These are phyloP conservation scores for Zymoseptoria crescenta DNA, from an alignment of 2,329 filamentous ascomycete species.

Conservation along the genomic window DNA sequence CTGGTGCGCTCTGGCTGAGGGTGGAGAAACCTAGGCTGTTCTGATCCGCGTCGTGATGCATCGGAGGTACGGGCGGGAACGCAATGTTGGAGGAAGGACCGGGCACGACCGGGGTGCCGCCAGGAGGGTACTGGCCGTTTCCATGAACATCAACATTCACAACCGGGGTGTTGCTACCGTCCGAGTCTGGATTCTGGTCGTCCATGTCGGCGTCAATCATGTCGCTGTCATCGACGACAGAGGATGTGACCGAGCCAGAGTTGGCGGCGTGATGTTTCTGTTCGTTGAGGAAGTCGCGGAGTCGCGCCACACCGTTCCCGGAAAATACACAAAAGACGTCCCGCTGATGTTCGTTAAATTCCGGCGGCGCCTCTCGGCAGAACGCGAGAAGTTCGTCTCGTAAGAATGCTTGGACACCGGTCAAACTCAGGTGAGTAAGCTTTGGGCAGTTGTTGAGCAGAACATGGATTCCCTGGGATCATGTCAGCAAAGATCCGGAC, in stretches of 20 bases:
- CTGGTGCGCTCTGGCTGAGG: constrained; percentile 26
- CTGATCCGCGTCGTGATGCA: constrained; percentile 1
- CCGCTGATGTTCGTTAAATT: constrained; percentile 92
- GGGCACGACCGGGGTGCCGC: constrained; percentile 21
- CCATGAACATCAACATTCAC: constrained; percentile 23
- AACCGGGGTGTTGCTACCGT: constrained; percentile 25
- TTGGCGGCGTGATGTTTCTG: constrained; percentile 16
- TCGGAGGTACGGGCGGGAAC: constrained; percentile 5
- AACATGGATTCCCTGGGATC: constrained; percentile 69
- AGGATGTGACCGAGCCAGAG: constrained; percentile 15
- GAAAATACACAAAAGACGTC: constrained; percentile 98
- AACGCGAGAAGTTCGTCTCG: constrained; percentile 75
- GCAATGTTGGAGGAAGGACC: constrained; percentile 13
- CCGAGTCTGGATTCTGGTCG: constrained; percentile 20
- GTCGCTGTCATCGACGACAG: constrained; percentile 21
- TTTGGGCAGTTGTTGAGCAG: constrained; percentile 86
- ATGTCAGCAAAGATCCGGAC: constrained; percentile 24
- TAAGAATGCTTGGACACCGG: constrained; percentile 85
- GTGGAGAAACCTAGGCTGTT: constrained; percentile 7
- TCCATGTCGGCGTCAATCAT: constrained; percentile 26
- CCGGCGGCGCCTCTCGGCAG: constrained; percentile 79
- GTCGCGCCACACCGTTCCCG: constrained; percentile 67
- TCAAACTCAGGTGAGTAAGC: constrained; percentile 88
- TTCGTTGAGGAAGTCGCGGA: constrained; percentile 70
- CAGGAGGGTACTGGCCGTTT: constrained; percentile 14